Conservation (phyloP, 2,329 filamentous ascomycete genomes). For the Harringtonia lauricola region DNA sequence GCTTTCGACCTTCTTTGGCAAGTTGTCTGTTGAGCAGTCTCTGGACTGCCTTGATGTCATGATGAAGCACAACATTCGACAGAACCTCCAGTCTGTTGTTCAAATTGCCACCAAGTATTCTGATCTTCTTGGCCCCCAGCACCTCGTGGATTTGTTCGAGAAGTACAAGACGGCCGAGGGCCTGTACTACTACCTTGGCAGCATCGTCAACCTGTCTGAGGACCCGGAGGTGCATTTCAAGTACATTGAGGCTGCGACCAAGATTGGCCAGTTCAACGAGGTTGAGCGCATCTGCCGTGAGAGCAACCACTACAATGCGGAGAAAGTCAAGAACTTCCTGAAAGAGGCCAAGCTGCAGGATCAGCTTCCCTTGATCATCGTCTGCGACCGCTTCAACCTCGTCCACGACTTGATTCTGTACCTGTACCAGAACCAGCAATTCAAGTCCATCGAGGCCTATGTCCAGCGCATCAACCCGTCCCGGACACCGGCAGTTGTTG, state of each 20-base stretch:
- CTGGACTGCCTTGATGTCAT: slow-evolving; percentile 91
- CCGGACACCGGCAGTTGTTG: slow-evolving; percentile 83
- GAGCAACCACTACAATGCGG: slow-evolving; percentile 77
- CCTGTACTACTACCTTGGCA: slow-evolving; percentile 95
- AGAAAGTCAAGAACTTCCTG: slow-evolving; percentile 98
- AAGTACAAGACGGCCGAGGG: slow-evolving; percentile 97
- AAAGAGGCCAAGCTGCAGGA: slow-evolving; percentile 91
- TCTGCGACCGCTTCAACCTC: slow-evolving; percentile 99
- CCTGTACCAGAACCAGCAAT: slow-evolving; percentile 98
- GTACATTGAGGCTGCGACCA: slow-evolving; percentile 95
- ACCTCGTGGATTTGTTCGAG: slow-evolving; percentile 87
- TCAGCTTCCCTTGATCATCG: slow-evolving; percentile 92
- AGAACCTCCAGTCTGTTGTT: slow-evolving; percentile 90
- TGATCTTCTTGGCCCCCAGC: slow-evolving; percentile 78
- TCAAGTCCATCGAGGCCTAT: slow-evolving; percentile 97
- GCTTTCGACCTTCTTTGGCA: slow-evolving; percentile 85
- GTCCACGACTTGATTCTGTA: slow-evolving; percentile 94
- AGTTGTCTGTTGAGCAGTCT: slow-evolving; percentile 89
- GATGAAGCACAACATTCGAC: slow-evolving; percentile 92
- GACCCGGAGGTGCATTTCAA: slow-evolving; percentile 97
- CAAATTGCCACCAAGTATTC: slow-evolving; percentile 97
- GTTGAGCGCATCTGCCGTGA: slow-evolving; percentile 96
- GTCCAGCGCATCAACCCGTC: slow-evolving; percentile 93
- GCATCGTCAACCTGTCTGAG: slow-evolving; percentile 93
- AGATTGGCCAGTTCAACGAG: slow-evolving; percentile 86